Conservation (phyloP, 2,329 filamentous ascomycete species). For the Capronia coronata region DNA sequence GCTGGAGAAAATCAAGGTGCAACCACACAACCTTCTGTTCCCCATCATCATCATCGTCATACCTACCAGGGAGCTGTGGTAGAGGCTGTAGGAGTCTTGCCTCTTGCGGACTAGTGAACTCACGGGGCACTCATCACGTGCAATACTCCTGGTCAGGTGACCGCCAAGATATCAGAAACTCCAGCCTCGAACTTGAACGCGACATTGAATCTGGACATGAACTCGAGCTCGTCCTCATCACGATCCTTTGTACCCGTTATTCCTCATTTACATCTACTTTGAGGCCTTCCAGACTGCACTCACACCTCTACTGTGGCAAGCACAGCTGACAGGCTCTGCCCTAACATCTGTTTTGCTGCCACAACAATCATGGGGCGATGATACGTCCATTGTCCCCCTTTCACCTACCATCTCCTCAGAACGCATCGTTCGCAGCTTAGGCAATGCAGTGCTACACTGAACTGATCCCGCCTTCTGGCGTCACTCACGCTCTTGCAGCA, state of each 20-base stretch:
- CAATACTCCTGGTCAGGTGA: too few relatives aligned
- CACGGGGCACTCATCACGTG: background rate
- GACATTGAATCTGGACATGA: background rate
- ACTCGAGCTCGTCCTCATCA: background rate
- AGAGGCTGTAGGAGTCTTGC: too few relatives aligned
- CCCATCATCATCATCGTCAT: background rate
- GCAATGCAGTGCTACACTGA: slow-evolving; percentile 98
- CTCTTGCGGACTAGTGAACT: too few relatives aligned
- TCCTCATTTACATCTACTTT: too few relatives aligned
- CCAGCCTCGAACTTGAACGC: background rate
- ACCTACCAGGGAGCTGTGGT: too few relatives aligned
- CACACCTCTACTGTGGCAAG: too few relatives aligned
- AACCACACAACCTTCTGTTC: background rate
- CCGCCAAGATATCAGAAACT: slow-evolving; percentile 6
- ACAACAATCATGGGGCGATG: background rate
- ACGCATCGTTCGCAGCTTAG: background rate
- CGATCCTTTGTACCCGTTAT: too few relatives aligned
- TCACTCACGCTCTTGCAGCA: slow-evolving; percentile 76
- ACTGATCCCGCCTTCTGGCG: slow-evolving; percentile 85
- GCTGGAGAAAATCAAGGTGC: background rate
- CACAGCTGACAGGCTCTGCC: too few relatives aligned
- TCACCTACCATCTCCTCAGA: too few relatives aligned
- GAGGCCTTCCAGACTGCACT: too few relatives aligned
- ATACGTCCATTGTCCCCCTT: background rate
- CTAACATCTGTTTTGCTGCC: background rate